phyloP scores from a whole-genome alignment of 2,329 filamentous ascomycete species.

The Colletotrichum costaricense region DNA sequence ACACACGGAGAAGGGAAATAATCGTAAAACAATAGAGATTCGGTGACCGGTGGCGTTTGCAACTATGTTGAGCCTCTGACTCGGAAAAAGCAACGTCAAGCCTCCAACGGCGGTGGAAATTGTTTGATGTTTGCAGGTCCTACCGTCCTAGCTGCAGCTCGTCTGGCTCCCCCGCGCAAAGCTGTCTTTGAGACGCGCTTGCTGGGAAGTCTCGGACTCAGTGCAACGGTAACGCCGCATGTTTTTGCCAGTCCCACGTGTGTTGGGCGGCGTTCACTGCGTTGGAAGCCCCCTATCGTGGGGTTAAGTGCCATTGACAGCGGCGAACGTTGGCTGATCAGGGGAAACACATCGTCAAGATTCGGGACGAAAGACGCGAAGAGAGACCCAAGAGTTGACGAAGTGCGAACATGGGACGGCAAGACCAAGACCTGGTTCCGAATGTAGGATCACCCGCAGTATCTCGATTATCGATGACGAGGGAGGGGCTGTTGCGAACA shows the following conservation, averaged over 20 bases:
- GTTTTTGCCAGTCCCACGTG: neutral
- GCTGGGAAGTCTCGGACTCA: neutral
- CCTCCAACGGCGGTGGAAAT: conserved; percentile 17
- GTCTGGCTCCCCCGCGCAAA: conserved; percentile 11
- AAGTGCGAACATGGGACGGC: neutral
- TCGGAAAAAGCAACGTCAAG: conserved; percentile 22
- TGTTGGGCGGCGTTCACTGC: neutral
- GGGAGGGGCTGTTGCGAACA: neutral
- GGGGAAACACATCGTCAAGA: neutral
- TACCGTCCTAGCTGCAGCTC: neutral
- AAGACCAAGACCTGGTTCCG: neutral
- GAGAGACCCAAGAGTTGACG: neutral
- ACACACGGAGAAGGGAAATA: neutral
- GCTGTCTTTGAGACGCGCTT: neutral
- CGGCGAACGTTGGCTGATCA: neutral
- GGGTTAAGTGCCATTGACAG: neutral
- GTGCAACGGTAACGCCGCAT: conserved; percentile 10
- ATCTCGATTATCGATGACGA: conserved; percentile 9
- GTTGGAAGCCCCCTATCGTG: conserved; percentile 8
- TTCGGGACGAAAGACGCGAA: neutral
- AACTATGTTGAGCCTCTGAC: conserved; percentile 14
- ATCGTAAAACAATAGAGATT: neutral
- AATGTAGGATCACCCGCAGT: conserved; percentile 5
- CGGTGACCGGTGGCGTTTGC: conserved; percentile 5
- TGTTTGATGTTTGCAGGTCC: conserved; percentile 16